Percentiles rank a stretch among this genome's conserved stretches.
Evolutionary conservation across 495 filamentous ascomycete genomes (phyloP).

Genomic region (Apodospora peruviana): DNA sequence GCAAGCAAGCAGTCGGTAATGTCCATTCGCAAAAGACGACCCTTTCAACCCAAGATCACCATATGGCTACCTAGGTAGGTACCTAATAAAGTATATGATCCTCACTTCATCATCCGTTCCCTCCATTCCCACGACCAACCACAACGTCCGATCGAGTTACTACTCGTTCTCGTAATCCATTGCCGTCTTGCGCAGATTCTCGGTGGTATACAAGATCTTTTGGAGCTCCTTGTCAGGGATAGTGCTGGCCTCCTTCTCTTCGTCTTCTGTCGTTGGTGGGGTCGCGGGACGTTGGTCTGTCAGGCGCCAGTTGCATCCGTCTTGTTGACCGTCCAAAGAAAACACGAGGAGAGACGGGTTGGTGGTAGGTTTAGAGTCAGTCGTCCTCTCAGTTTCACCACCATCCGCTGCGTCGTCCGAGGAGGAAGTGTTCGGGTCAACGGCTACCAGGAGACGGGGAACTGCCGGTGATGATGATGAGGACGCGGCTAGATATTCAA

Average conservation of each 20-base stretch:
- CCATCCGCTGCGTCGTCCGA: slow-evolving; percentile 15
- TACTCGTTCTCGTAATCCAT: slow-evolving; percentile 24
- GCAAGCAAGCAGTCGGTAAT: no score
- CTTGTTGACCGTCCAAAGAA: slow-evolving; percentile 7
- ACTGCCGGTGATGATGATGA: slow-evolving; percentile 10
- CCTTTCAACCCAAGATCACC: no score
- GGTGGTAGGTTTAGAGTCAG: neutral
- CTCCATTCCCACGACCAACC: no score
- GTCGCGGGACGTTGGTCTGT: neutral
- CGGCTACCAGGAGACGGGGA: slow-evolving; percentile 44
- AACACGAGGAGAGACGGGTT: neutral
- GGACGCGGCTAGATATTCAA: slow-evolving; percentile 25
- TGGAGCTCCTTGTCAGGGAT: slow-evolving; percentile 40
- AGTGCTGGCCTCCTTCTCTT: slow-evolving; percentile 18
- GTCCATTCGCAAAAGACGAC: no score
- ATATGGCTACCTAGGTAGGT: no score
- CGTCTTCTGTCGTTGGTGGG: neutral
- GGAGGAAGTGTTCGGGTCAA: slow-evolving; percentile 44
- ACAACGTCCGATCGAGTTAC: no score
- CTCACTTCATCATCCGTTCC: no score
- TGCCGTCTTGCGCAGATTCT: slow-evolving; percentile 58
- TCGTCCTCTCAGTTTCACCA: neutral
- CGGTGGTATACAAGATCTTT: slow-evolving; percentile 63
- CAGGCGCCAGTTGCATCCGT: no score
- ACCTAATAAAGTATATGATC: no score